Percentiles rank a stretch among this genome's conserved stretches.
Evolutionary conservation across 148 eudicot genomes (phyloP).

Genomic region (Fallopia convolvulus): DNA sequence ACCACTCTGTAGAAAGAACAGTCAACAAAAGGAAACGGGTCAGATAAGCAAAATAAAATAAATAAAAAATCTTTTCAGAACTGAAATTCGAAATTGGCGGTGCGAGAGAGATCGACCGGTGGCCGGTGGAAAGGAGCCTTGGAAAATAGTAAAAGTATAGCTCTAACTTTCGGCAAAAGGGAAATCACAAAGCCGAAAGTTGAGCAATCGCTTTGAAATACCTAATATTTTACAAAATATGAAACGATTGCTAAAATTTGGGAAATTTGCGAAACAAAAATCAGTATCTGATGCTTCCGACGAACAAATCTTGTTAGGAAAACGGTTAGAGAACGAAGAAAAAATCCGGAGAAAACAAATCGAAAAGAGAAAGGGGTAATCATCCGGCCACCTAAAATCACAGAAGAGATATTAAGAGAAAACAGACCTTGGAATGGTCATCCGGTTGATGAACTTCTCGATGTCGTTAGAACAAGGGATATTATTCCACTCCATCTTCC

Average conservation of each 20-base stretch:
- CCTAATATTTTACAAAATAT: neutral
- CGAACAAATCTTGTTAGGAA: no score
- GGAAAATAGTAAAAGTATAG: neutral
- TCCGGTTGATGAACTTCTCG: conserved; percentile 67
- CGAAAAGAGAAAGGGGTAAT: neutral
- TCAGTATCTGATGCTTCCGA: no score
- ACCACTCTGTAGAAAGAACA: conserved; percentile 51
- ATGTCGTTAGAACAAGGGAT: conserved; percentile 64
- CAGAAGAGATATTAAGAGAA: conserved; percentile 9
- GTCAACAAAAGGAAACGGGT: neutral
- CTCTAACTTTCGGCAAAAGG: neutral
- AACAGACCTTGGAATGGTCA: conserved; percentile 66
- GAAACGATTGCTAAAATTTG: no score
- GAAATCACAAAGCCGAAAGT: neutral
- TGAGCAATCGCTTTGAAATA: neutral
- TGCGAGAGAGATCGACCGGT: neutral
- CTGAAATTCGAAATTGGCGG: conserved; percentile 4
- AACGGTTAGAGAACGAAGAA: no score
- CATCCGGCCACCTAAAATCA: no score
- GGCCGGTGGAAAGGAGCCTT: neutral
- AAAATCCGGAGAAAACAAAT: no score
- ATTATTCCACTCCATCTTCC: conserved; percentile 47
- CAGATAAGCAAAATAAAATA: neutral
- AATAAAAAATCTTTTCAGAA: neutral
- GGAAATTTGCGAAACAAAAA: no score